Evolutionary conservation across 2,329 filamentous ascomycete species (phyloP), one percentile per base, ranked within the genome.

Genomic region (Huntiella decipiens): DNA sequence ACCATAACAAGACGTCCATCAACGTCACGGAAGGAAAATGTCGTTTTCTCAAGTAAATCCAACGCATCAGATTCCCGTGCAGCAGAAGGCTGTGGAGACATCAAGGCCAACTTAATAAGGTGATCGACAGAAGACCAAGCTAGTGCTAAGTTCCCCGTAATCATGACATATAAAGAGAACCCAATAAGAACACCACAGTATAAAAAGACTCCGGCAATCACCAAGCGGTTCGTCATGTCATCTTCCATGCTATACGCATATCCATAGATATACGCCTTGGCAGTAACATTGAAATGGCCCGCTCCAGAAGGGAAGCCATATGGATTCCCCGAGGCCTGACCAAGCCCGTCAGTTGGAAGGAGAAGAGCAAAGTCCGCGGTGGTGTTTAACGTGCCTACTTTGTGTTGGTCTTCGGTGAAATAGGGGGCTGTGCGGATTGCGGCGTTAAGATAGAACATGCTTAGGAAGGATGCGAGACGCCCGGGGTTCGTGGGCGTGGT

Each of bases 231-330:
- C 12, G 35, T 38, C n/a, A 16, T 38, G 22, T 39, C 43, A 13
- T 16, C 17, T 32, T 45, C 12, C 35, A 45, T 38, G 43, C 28
- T 19, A 17, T 45, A 38, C 16, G 43, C 43, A 32, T 35, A 45
- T n/a, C 43, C 43, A n/a, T 45, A 45, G 11, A 45, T 45, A 19
- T 31, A 38, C 17, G 43, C 36, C 13, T 38, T 38, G n/a, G 17
- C 43, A 11, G 15, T 33, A 11, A 45, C 33, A n/a, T 45, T 33
- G 22, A 38, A 32, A 10, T 19, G 22, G 34, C 22, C 16, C 12
- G 13, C 3, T 11, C 22, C 31, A 7, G 12, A 12, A 11, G 34
- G 13, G n/a, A 15, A n/a, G 1, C 28, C 31, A 35, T 15, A 19
- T 10, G 32, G 16, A n/a, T 17, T 37, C 11, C 15, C 34, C 16